Evolutionary conservation across 2,329 filamentous ascomycete species (phyloP), one percentile per base, ranked within the genome.

Genomic region (Geosmithia putterillii): DNA sequence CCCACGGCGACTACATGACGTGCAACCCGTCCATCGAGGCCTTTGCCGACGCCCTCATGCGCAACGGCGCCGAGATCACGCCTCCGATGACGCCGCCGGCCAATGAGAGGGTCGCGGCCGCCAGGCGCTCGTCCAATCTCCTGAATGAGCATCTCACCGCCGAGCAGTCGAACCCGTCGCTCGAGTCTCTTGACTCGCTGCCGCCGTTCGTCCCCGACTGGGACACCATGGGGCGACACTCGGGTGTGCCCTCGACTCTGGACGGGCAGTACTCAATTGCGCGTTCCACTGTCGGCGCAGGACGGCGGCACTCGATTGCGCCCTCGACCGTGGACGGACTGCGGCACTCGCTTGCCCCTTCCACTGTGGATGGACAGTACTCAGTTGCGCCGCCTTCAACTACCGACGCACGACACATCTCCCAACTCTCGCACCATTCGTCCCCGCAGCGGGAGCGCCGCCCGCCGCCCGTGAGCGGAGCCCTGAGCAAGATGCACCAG

Each of bases 31-130:
- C 74, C 2, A 59, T 70, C 1, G 74, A 76, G 41, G 66, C 66
- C 2, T 75, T 79, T 51, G 62, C 66, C 2, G 73, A 79, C 44
- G 60, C 66, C 2, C 73, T 73, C 44, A 58, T 72, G 45, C 65
- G 65, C 2, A 60, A 61, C 22, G 66, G 64, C 21, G 69, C 65
- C 2, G 71, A 78, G 43, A 71, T 70, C 1, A 81, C 78, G 2
- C 78, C 78, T 1, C 77, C 78, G 3, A 76, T 65, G 34, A 81
- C 79, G 1, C 77, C 78, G 4, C 76, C 77, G 2, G 66, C 66
- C 15, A 17, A 36, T 7, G 28, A 14, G 15, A 61, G 60, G 15
- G 52, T 48, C 9, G 53, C 52, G 46, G 74, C 67, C 3, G 71
- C 73, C 4, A 64, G 73, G 46, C 65, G 70, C 38, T 79, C 74